Base-by-base conservation (phyloP, 345 rosid species). In the Hibiscus syriacus region DNA sequence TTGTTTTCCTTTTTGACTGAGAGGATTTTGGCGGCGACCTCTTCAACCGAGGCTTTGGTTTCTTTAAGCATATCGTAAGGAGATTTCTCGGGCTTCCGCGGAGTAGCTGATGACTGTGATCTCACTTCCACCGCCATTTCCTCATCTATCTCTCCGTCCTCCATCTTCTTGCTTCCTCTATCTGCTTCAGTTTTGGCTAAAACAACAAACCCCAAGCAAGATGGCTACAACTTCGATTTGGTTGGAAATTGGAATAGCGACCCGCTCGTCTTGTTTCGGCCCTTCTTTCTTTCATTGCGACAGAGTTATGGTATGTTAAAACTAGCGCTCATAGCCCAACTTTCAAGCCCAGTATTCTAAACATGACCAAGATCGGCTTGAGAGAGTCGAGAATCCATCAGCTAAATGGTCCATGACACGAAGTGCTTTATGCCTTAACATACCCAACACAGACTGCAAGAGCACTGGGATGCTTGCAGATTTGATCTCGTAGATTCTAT, bases 71-170 rank as follows among this genome's bases (percentile, higher is more conserved):
- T 66, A 50, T 90, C 95, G 52, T 79, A 81, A 20, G 92, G 74
- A 0, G 87, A 87, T 61, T 81, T 90, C 64, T 26, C 80, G 3
- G 69, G 63, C 73, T 78, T 76, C 1, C 64, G 65, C 50, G 80
- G 77, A 6, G 78, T 77, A 17, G 52, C 48, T 20, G 75, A 17
- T 23, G 43, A 26, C 29, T 71, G 70, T 0, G 55, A 25, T 19
- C 71, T 80, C 22, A 73, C 80, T 9, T 84, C 83, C 67, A 80
- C 76, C 56, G 78, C 74, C 77, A 87, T 83, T 64, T 79, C 89
- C 69, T 85, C 96, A 50, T 89, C 98, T 65, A 89, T 94, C 81
- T 90, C 94, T 70, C 92, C 98, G 88, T 91, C 99, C 72, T 86
- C 98, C 99, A 94, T 90, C 54, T 43, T 22, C 36, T 46, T 53